Conservation (phyloP, 2,329 filamentous ascomycete species). For the Fusarium lateritium region DNA sequence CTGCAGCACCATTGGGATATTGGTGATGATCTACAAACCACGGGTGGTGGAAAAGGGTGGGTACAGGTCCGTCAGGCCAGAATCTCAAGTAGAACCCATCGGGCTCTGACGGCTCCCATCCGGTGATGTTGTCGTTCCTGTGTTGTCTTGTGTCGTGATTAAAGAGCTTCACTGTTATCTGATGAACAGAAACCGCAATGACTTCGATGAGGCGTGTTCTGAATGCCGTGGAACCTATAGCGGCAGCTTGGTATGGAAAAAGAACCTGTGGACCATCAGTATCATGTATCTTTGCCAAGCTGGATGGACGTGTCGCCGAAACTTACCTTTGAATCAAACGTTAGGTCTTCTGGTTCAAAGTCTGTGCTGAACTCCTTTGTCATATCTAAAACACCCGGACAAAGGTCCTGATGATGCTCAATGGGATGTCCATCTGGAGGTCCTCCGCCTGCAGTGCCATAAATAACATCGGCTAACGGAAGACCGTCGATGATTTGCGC, state of each 20-base stretch:
- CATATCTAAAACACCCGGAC: conserved; percentile 33
- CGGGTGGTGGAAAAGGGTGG: conserved; percentile 49
- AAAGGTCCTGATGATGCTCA: conserved; percentile 43
- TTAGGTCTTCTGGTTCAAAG: conserved; percentile 15
- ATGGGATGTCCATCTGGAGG: conserved; percentile 28
- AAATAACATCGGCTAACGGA: conserved; percentile 13
- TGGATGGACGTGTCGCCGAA: too few relatives aligned
- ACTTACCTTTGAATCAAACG: conserved; percentile 34
- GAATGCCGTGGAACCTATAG: conserved; percentile 46
- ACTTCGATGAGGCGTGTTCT: conserved; percentile 52
- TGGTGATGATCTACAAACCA: conserved; percentile 5
- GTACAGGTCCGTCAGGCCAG: conserved; percentile 26
- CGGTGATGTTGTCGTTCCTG: conserved; percentile 42
- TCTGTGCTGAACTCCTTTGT: conserved; percentile 22
- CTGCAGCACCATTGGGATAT: neutral
- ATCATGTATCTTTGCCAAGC: too few relatives aligned
- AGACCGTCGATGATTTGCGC: conserved; percentile 48
- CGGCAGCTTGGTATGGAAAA: conserved; percentile 42
- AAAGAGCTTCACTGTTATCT: conserved; percentile 49
- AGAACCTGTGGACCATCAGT: conserved; percentile 38
- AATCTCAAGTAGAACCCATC: conserved; percentile 13
- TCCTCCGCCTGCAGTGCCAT: neutral
- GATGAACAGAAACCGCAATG: conserved; percentile 48
- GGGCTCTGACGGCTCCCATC: conserved; percentile 42
- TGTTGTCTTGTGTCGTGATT: conserved; percentile 40